A percentile compares a stretch with the other conserved stretches of the same genome.
These are phyloP conservation scores for Gossypium thurberi DNA, from an alignment of 345 rosid genomes.

Conservation along the genomic window DNA sequence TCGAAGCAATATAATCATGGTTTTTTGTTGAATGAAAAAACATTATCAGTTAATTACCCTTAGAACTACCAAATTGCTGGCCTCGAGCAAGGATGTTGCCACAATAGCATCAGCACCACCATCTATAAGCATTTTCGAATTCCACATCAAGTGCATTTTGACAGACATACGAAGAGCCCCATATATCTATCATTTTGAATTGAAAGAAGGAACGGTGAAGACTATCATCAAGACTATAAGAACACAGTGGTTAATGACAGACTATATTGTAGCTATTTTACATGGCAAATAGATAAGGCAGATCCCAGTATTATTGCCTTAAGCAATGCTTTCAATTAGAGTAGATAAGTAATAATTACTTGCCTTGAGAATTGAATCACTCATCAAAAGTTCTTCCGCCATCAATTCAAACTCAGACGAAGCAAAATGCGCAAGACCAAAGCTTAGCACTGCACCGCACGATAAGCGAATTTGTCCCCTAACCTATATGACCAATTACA, in stretches of 20 bases:
- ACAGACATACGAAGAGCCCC: conserved; percentile 70
- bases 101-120: conserved; percentile 49
- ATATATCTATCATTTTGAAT: conserved; percentile 38
- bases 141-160: conserved; percentile 67
- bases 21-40: background rate
- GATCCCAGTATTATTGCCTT: background rate
- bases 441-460: conserved; percentile 46
- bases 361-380: conserved; percentile 63
- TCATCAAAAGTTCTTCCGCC: conserved; percentile 74
- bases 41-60: conserved; percentile 33
- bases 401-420: conserved; percentile 62
- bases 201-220: conserved; percentile 9
- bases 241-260: background rate
- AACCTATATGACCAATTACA: conserved; percentile 32
- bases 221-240: background rate
- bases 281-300: background rate
- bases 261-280: conserved; percentile 3
- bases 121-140: conserved; percentile 62
- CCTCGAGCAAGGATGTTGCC: conserved; percentile 59
- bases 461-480: conserved; percentile 53
- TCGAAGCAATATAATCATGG: conserved; percentile 9
- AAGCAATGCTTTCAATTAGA: background rate
- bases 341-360: conserved; percentile 15
- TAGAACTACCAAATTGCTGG: conserved; percentile 63
- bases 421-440: conserved; percentile 58